These are phyloP conservation scores for Colletotrichum liriopes DNA, from an alignment of 2,329 filamentous ascomycete species.

Conservation along the genomic window DNA sequence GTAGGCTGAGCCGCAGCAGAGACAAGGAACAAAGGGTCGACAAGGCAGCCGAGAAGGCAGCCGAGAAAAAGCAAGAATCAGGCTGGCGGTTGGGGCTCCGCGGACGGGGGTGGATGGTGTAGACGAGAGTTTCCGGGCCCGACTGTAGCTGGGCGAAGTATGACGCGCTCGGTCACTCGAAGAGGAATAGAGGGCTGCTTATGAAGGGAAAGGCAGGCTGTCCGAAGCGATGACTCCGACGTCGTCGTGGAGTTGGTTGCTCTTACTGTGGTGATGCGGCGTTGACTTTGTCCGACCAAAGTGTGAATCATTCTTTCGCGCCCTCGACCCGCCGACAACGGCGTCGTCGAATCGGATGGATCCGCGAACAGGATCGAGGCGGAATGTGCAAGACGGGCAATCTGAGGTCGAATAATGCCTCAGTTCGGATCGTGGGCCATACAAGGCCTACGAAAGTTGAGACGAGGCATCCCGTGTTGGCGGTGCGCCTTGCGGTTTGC, in stretches of 20 bases:
- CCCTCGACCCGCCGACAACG: constrained; percentile 22
- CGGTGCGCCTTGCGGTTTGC: constrained; percentile 39
- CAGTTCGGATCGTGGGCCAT: constrained; percentile 10
- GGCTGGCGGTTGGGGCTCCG: constrained; percentile 21
- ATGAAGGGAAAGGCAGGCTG: neutral
- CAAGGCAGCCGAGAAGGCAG: constrained; percentile 19
- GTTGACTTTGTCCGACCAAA: constrained; percentile 30
- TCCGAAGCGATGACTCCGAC: neutral
- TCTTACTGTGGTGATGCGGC: constrained; percentile 10
- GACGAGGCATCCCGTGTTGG: constrained; percentile 26
- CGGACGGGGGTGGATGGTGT: constrained; percentile 14
- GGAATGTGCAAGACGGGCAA: constrained; percentile 1
- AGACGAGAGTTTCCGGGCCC: constrained; percentile 2
- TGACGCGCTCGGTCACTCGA: constrained; percentile 19
- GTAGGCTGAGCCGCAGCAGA: constrained; percentile 21
- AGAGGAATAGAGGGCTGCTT: constrained; percentile 15
- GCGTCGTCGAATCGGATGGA: constrained; percentile 24
- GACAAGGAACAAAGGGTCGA: neutral
- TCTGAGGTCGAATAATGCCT: constrained; percentile 28
- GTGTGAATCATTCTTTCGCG: constrained; percentile 18
- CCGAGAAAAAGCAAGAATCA: constrained; percentile 17
- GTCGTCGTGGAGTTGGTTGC: neutral
- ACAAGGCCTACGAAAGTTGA: neutral
- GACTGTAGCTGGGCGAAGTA: constrained; percentile 28
- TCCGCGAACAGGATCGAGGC: constrained; percentile 11